Percentiles rank a stretch among this genome's conserved stretches.
phyloP scores from a whole-genome alignment of 2,329 filamentous ascomycete species.

The Periglandula ipomoeae region DNA sequence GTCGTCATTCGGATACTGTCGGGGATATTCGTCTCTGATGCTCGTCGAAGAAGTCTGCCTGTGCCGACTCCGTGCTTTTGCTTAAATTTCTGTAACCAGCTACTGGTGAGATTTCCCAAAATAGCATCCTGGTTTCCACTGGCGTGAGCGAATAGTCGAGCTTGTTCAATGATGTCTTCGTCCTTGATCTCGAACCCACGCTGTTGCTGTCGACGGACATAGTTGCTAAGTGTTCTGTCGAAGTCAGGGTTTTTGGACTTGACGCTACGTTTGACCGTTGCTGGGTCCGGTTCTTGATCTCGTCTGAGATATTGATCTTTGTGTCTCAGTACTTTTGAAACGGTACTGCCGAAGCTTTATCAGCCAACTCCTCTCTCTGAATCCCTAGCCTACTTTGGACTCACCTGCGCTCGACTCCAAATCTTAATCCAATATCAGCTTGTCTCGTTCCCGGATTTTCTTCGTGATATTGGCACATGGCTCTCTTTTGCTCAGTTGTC shows the following conservation, averaged over 20 bases:
- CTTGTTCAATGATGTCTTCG: slow-evolving; percentile 77
- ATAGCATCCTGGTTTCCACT: slow-evolving; percentile 60
- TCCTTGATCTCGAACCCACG: slow-evolving; percentile 67
- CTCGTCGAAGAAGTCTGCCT: slow-evolving; percentile 42
- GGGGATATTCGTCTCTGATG: slow-evolving; percentile 62
- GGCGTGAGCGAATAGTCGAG: slow-evolving; percentile 68
- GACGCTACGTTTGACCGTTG: slow-evolving; percentile 56
- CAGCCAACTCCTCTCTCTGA: not conserved
- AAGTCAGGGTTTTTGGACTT: slow-evolving; percentile 87
- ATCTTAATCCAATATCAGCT: slow-evolving; percentile 90
- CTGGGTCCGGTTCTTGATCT: slow-evolving; percentile 56
- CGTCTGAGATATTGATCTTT: slow-evolving; percentile 90
- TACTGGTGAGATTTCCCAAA: slow-evolving; percentile 59
- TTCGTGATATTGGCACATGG: slow-evolving; percentile 91
- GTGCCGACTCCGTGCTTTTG: slow-evolving; percentile 61
- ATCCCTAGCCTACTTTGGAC: slow-evolving; percentile 11
- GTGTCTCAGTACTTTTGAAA: slow-evolving; percentile 93
- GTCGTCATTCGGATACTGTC: slow-evolving; percentile 50
- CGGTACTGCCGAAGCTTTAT: slow-evolving; percentile 57
- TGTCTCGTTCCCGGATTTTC: slow-evolving; percentile 88
- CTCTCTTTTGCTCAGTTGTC: slow-evolving; percentile 79
- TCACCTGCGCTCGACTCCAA: slow-evolving; percentile 96
- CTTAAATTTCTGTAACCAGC: slow-evolving; percentile 94
- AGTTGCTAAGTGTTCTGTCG: slow-evolving; percentile 81
- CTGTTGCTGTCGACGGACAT: slow-evolving; percentile 73